These are phyloP conservation scores for Curvularia verruculosa DNA, from an alignment of 2,329 filamentous ascomycete species.

Conservation along the genomic window DNA sequence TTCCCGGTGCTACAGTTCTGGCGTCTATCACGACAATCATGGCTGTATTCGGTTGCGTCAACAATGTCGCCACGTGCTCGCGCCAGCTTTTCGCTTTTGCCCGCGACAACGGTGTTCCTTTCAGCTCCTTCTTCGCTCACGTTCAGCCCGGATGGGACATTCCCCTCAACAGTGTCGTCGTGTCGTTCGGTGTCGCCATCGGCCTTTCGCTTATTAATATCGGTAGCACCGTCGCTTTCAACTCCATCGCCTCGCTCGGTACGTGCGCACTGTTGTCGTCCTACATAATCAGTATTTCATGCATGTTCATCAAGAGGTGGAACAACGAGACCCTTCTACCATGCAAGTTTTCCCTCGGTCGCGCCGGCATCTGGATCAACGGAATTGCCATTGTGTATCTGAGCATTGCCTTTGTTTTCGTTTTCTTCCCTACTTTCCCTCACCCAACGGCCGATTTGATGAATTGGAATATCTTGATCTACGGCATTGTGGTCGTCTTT, in stretches of 20 bases:
- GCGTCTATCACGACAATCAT: slow-evolving; percentile 36
- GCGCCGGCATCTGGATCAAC: slow-evolving; percentile 54
- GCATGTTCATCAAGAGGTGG: slow-evolving; percentile 54
- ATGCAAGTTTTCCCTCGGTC: slow-evolving; percentile 55
- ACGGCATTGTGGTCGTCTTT: slow-evolving; percentile 52
- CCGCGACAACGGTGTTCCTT: slow-evolving; percentile 33
- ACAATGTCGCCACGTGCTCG: slow-evolving; percentile 37
- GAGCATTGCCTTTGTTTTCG: slow-evolving; percentile 50
- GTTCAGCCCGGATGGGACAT: slow-evolving; percentile 32
- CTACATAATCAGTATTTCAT: slow-evolving; percentile 53
- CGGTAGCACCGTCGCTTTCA: slow-evolving; percentile 48
- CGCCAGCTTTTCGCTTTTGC: slow-evolving; percentile 46
- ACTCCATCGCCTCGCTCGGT: slow-evolving; percentile 34
- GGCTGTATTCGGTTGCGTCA: slow-evolving; percentile 34
- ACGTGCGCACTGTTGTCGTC: slow-evolving; percentile 32
- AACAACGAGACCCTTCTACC: slow-evolving; percentile 51
- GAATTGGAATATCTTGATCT: slow-evolving; percentile 58
- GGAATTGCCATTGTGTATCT: slow-evolving; percentile 50
- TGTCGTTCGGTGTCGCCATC: slow-evolving; percentile 49
- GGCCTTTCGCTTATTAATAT: slow-evolving; percentile 58
- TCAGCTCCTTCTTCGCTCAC: slow-evolving; percentile 16
- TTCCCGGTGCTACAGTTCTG: slow-evolving; percentile 26
- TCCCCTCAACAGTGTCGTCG: slow-evolving; percentile 54
- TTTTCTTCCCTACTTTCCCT: slow-evolving; percentile 52
- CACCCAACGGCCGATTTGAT: slow-evolving; percentile 46